These are phyloP conservation scores for Cadophora malorum DNA, from an alignment of 2,329 filamentous ascomycete genomes.

Conservation along the genomic window DNA sequence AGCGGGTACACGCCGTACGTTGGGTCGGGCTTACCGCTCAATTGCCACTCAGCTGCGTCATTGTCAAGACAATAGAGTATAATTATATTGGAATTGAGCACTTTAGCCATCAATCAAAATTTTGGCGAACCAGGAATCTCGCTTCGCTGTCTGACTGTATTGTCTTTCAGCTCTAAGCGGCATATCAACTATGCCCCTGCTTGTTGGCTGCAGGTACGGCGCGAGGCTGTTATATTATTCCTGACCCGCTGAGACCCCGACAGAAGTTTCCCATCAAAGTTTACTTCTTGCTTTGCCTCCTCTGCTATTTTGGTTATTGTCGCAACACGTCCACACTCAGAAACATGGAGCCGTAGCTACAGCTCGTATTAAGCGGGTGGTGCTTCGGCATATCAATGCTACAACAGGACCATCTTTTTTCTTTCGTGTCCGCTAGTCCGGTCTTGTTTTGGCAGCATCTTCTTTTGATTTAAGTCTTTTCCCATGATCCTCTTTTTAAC, in stretches of 20 bases:
- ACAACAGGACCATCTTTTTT: too few species aligned
- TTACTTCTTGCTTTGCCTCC: background rate
- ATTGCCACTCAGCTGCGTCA: conserved; percentile 9
- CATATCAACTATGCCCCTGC: background rate
- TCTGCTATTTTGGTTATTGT: background rate
- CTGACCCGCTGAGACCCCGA: background rate
- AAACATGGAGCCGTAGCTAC: too few species aligned
- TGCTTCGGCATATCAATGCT: too few species aligned
- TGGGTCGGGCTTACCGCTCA: conserved; percentile 2
- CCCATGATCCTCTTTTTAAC: too few species aligned
- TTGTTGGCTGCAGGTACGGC: background rate
- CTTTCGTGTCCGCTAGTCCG: too few species aligned
- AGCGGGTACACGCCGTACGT: background rate
- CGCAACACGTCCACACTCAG: too few species aligned
- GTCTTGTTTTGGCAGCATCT: too few species aligned
- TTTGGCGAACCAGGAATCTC: conserved; percentile 3
- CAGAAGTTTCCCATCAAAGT: background rate
- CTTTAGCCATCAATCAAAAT: conserved; percentile 10
- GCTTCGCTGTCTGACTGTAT: conserved; percentile 1
- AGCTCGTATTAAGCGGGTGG: background rate
- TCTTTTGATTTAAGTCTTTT: too few species aligned
- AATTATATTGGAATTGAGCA: background rate
- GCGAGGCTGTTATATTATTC: background rate
- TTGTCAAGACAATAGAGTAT: background rate
- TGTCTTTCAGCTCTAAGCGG: conserved; percentile 4